phyloP scores from a whole-genome alignment of 345 rosid genomes.

The Abelmoschus esculentus region DNA sequence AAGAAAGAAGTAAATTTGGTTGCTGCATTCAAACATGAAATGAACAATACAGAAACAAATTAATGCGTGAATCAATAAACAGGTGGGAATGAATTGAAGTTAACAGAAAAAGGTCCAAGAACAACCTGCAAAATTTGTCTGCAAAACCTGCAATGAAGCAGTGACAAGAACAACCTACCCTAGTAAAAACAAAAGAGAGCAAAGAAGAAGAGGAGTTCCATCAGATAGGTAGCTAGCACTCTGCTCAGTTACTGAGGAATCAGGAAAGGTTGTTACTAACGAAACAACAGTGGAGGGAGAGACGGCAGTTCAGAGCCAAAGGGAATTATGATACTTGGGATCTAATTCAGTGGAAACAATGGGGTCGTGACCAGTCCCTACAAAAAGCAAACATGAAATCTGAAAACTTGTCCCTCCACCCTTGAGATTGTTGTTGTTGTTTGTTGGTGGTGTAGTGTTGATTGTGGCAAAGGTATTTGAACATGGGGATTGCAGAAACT shows the following conservation, averaged over 20 bases:
- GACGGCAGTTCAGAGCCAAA: not conserved
- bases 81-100: no score
- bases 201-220: constrained; percentile 16
- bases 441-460: not conserved
- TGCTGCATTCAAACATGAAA: no score
- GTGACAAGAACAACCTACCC: constrained; percentile 31
- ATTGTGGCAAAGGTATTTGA: no score
- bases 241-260: constrained; percentile 8
- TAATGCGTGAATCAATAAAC: no score
- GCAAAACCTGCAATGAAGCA: constrained; percentile 31
- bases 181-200: constrained; percentile 10
- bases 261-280: constrained; percentile 17
- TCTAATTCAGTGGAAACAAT: not conserved
- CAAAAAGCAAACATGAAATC: constrained; percentile 9
- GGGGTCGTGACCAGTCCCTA: constrained; percentile 7
- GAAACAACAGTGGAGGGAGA: not conserved
- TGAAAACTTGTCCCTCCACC: not conserved
- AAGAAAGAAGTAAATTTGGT: no score
- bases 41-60: no score
- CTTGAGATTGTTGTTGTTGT: no score
- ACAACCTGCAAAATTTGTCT: constrained; percentile 23
- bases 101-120: no score
- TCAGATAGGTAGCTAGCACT: constrained; percentile 3
- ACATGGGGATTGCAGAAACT: no score
- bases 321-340: not conserved